phyloP scores from a whole-genome alignment of 139 green algal genomes.

The Microglena sp. region DNA sequence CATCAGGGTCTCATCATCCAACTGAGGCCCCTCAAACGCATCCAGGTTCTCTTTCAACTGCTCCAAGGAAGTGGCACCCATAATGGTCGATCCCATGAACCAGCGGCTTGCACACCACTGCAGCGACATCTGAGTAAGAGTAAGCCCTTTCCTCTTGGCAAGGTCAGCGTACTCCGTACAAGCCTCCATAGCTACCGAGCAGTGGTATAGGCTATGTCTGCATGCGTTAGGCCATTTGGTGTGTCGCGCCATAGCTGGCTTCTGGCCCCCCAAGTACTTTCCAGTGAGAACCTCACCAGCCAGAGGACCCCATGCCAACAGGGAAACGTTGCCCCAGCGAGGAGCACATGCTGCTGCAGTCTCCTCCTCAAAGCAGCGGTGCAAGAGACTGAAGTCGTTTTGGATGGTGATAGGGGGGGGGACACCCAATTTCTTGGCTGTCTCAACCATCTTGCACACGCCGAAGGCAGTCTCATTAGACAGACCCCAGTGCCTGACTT shows the following conservation, averaged over 20 bases:
- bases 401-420: conserved; percentile 63
- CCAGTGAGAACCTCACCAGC: conserved; percentile 57
- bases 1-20: conserved; percentile 22
- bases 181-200: too few relatives aligned
- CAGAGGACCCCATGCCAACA: conserved; percentile 33
- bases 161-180: too few relatives aligned
- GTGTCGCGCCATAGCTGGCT: conserved; percentile 25
- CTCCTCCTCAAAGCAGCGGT: conserved; percentile 29
- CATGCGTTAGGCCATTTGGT: too few relatives aligned
- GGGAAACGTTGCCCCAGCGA: too few relatives aligned
- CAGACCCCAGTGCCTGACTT: conserved; percentile 69
- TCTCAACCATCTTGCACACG: conserved; percentile 47
- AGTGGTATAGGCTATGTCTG: too few relatives aligned
- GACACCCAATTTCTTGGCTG: conserved; percentile 48
- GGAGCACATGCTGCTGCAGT: conserved; percentile 48
- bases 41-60: conserved; percentile 53
- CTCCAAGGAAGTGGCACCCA: conserved; percentile 40
- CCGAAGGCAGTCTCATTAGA: conserved; percentile 74
- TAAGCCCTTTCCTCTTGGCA: too few relatives aligned
- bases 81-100: conserved; percentile 36
- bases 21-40: conserved; percentile 15
- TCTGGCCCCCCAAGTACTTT: conserved; percentile 53
- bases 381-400: conserved; percentile 50
- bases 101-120: conserved; percentile 38
- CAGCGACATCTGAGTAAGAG: too few relatives aligned